These are phyloP conservation scores for Solanum chiquidenum DNA, from an alignment of 257 asterid species.

Conservation along the genomic window DNA sequence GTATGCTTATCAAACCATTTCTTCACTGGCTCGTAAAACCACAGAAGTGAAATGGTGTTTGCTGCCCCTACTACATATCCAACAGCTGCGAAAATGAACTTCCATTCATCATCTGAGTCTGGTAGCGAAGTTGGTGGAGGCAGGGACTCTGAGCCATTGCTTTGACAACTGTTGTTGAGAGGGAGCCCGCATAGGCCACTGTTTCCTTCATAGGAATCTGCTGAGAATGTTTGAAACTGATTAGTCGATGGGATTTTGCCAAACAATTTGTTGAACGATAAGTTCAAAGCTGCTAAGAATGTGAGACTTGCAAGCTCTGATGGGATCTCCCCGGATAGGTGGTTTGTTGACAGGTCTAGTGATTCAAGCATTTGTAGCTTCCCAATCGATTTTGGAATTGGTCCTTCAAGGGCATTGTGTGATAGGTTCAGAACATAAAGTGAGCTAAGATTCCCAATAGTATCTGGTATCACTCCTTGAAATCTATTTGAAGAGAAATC, in stretches of 20 bases:
- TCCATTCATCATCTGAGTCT: background rate
- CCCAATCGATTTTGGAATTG: constrained; percentile 22
- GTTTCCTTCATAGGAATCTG: constrained; percentile 31
- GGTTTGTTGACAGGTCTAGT: constrained; percentile 30
- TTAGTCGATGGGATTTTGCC: constrained; percentile 36
- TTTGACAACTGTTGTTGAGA: constrained; percentile 13
- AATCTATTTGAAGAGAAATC: constrained; percentile 6
- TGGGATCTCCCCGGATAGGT: constrained; percentile 36
- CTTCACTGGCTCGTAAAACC: constrained; percentile 38
- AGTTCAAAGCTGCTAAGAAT: constrained; percentile 35
- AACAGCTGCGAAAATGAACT: constrained; percentile 35
- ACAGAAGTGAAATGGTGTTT: constrained; percentile 36
- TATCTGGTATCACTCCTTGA: constrained; percentile 18
- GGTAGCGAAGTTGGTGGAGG: background rate
- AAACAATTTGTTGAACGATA: constrained; percentile 28
- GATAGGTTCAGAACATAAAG: constrained; percentile 36
- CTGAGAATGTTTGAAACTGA: constrained; percentile 32
- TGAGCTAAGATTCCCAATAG: constrained; percentile 18
- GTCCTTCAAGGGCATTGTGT: constrained; percentile 20
- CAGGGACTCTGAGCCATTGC: background rate
- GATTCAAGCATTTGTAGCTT: constrained; percentile 17
- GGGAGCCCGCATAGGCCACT: constrained; percentile 42
- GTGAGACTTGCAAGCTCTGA: constrained; percentile 23
- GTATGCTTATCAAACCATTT: constrained; percentile 9
- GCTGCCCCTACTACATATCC: constrained; percentile 55